Base-by-base conservation (phyloP, 495 filamentous ascomycete genomes). In the Penicillium antarcticum region DNA sequence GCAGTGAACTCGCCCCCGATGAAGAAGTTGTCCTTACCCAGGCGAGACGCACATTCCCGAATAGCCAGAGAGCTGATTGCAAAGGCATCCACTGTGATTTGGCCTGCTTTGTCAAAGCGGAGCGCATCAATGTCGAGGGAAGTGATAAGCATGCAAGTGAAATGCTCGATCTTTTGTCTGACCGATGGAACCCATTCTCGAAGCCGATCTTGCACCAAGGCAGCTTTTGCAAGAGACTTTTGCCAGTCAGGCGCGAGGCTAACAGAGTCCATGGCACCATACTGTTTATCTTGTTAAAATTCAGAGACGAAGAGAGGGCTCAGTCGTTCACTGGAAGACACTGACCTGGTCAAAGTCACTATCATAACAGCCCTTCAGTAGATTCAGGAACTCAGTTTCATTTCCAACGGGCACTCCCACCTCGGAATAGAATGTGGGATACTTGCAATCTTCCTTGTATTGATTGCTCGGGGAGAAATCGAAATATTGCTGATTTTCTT, bases 161-260 rank as follows among this genome's bases (percentile, higher is more conserved):
- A 86, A 26, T 70, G 78, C 48, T 79, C 75, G 34, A 89, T 60
- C 43, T 80, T 80, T 19, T 77, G 68, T 9, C 73, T 63, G 1
- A 88, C 86, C 10, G 68, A 65, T 2, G 83, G 80, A 8, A 75
- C 51, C 86, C 86, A 89, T 57, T 87, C 86, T 45, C 86, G 81
- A 5, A 89, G 75, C 54, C 86, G 84, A 64, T 89, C 86, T 62
- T 89, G 86, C n/a, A 88, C 86, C 38, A 78, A 87, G 26, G 84
- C 83, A 61, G 88, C 88, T 58, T 88, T 89, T 35, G 85, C 78
- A 39, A 89, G 67, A 63, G 88, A 75, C 56, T 77, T 76, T 60
- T 86, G 66, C 79, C 81, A 88, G 56, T 87, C 83, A 0, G 83
- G 83, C 53, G 73, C 85, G 24, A 83, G 80, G 51, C 84, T 85